Evolutionary conservation across 805 yeast species (phyloP).

Genomic region (Yarrowia bubula): DNA sequence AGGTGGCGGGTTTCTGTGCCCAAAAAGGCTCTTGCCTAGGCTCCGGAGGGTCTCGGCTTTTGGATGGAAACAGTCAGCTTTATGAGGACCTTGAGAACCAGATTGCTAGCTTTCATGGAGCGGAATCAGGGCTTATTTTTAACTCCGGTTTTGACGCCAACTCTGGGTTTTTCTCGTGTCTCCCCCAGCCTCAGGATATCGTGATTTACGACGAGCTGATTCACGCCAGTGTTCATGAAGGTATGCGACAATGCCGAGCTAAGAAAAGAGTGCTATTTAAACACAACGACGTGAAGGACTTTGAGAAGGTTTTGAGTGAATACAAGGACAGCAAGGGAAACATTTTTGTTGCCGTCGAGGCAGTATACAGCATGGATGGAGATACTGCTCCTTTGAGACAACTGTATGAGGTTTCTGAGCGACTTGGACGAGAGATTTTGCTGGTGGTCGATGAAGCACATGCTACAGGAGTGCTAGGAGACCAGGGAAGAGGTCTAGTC

Average conservation of each 20-base stretch:
- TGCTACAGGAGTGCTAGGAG: constrained; percentile 88
- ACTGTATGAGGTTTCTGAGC: background rate
- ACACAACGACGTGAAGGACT: constrained; percentile 30
- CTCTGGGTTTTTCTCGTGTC: constrained; percentile 31
- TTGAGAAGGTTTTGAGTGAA: constrained; percentile 6
- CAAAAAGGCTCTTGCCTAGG: constrained; percentile 26
- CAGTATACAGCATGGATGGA: constrained; percentile 36
- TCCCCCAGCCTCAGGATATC: constrained; percentile 33
- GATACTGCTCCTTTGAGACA: constrained; percentile 31
- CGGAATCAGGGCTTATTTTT: constrained; percentile 32
- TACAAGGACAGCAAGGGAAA: constrained; percentile 8
- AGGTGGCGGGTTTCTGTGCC: constrained; percentile 7
- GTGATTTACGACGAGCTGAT: constrained; percentile 34
- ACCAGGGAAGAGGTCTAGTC: constrained; percentile 63
- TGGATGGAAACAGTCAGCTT: constrained; percentile 34
- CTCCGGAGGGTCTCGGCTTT: constrained; percentile 34
- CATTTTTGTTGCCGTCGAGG: constrained; percentile 33
- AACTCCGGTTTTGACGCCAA: constrained; percentile 36
- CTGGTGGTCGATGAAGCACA: constrained; percentile 80
- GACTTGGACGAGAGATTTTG: background rate
- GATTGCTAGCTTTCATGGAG: constrained; percentile 32
- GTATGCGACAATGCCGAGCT: constrained; percentile 32
- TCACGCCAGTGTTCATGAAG: constrained; percentile 36
- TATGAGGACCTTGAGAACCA: constrained; percentile 30
- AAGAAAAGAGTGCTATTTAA: constrained; percentile 14